A percentile compares a stretch with the other conserved stretches of the same genome.
Evolutionary conservation across 768 basidiomycete species (phyloP).

Genomic region (Leccinum longicurvipes): DNA sequence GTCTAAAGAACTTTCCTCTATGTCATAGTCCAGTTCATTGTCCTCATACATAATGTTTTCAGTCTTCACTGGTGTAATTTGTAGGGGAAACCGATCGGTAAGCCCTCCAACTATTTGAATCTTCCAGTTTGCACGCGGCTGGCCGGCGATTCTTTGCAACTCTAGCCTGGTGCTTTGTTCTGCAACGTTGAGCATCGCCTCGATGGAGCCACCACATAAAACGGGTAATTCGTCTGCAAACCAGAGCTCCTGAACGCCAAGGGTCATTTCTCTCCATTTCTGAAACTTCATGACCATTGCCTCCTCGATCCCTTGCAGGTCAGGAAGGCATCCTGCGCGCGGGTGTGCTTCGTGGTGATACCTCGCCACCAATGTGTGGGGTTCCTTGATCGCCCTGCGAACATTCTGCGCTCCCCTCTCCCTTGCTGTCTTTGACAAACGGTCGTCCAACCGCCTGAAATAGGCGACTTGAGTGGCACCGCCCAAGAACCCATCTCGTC

Average conservation of each 20-base stretch:
- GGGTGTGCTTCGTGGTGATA: conserved; percentile 54
- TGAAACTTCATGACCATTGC: conserved; percentile 54
- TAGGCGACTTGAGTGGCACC: conserved; percentile 66
- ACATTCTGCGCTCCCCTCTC: conserved; percentile 6
- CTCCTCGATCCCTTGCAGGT: conserved; percentile 46
- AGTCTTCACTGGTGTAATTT: conserved; percentile 7
- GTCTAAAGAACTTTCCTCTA: conserved; percentile 24
- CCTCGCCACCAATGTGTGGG: conserved; percentile 47
- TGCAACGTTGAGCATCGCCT: conserved; percentile 24
- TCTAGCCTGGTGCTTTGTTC: conserved; percentile 25
- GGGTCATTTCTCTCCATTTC: conserved; percentile 44
- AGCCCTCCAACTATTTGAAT: conserved; percentile 27
- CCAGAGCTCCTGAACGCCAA: conserved; percentile 44
- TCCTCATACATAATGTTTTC: conserved; percentile 18
- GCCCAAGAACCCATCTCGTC: conserved; percentile 59
- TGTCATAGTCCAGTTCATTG: conserved; percentile 18
- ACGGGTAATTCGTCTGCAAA: conserved; percentile 39
- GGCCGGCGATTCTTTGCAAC: conserved; percentile 17
- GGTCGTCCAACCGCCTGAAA: conserved; percentile 50
- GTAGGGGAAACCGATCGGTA: conserved; percentile 3
- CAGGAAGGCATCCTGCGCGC: conserved; percentile 40
- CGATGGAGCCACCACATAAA: conserved; percentile 35
- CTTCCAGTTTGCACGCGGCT: conserved; percentile 28
- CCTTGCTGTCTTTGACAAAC: conserved; percentile 32
- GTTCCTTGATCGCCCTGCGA: conserved; percentile 6